Conservation (phyloP, 805 yeast genomes). For the Candida sonorensis region DNA sequence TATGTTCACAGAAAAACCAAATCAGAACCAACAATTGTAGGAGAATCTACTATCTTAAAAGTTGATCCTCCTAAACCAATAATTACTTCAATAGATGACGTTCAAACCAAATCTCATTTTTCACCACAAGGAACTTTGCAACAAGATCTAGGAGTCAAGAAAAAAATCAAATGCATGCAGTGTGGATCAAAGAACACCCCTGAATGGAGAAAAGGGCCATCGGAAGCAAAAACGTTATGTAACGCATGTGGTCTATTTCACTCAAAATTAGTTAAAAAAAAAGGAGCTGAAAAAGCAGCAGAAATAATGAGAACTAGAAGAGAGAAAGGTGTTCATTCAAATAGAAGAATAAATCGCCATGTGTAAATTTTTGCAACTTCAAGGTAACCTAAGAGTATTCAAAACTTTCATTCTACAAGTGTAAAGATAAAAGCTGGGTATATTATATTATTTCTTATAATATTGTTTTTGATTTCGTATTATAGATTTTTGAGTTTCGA, state of each 20-base stretch:
- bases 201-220: conserved; percentile 91
- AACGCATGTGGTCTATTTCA: conserved; percentile 88
- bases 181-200: conserved; percentile 76
- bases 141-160: conserved; percentile 28
- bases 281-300: conserved; percentile 37
- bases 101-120: conserved; percentile 9
- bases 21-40: conserved; percentile 16
- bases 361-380: too few relatives aligned
- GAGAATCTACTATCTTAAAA: conserved; percentile 22
- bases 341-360: conserved; percentile 19
- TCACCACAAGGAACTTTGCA: conserved; percentile 29
- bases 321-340: conserved; percentile 22
- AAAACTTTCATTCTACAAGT: too few relatives aligned
- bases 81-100: too few relatives aligned
- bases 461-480: too few relatives aligned
- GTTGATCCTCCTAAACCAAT: conserved; percentile 27
- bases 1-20: conserved; percentile 11
- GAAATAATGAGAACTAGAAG: conserved; percentile 26
- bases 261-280: conserved; percentile 49
- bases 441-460: too few relatives aligned
- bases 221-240: conserved; percentile 75
- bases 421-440: too few relatives aligned
- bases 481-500: too few relatives aligned
- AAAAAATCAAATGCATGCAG: conserved; percentile 44
- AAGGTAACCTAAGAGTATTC: too few relatives aligned